Evolutionary conservation across 129 eudicot genomes (phyloP).

Genomic region (Smallanthus sonchifolius): DNA sequence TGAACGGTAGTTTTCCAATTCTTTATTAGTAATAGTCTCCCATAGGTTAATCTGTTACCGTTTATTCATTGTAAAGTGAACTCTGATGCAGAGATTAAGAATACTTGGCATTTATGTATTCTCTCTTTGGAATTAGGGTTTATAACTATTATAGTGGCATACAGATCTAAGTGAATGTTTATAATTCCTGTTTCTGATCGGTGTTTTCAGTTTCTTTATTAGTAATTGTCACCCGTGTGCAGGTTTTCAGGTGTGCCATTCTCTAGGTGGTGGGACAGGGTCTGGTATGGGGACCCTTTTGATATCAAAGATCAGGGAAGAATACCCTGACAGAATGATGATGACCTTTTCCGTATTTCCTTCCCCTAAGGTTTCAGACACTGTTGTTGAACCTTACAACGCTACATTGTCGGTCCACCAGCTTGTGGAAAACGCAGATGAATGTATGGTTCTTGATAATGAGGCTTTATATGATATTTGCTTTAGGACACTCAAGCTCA

Average conservation of each 20-base stretch:
- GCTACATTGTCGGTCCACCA: constrained; percentile 30
- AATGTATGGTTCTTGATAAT: constrained; percentile 25
- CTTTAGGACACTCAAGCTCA: background rate
- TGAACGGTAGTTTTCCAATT: no score
- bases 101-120: no score
- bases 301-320: background rate
- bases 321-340: constrained; percentile 10
- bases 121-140: background rate
- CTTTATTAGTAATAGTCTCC: no score
- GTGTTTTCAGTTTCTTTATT: background rate
- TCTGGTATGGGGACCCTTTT: constrained; percentile 8
- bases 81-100: no score
- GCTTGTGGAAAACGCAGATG: constrained; percentile 63
- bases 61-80: no score
- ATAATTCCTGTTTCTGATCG: background rate
- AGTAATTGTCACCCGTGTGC: background rate
- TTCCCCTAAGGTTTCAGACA: background rate
- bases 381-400: constrained; percentile 1
- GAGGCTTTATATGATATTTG: constrained; percentile 3
- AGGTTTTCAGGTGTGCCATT: constrained; percentile 57
- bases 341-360: constrained; percentile 2
- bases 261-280: constrained; percentile 4
- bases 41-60: no score
- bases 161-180: background rate
- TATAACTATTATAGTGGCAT: no score